Evolutionary conservation across 352 stramenopile genomes (phyloP).

Genomic region (Pythium chondricola): DNA sequence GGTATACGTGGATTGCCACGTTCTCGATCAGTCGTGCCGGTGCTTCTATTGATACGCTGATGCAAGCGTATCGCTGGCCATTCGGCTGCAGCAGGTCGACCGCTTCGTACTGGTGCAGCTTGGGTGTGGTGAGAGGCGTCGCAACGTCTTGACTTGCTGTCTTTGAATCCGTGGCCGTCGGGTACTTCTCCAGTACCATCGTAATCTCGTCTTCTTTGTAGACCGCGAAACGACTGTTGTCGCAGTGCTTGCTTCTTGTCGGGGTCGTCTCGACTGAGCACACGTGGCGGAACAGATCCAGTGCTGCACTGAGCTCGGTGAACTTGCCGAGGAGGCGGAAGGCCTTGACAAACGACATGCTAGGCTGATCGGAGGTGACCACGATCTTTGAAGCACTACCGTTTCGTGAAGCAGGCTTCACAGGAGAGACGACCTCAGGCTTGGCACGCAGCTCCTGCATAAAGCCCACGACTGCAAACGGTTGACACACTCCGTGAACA

Average conservation of each 20-base stretch:
- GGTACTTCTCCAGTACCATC: constrained; percentile 69
- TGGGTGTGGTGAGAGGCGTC: neutral
- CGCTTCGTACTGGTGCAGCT: constrained; percentile 36
- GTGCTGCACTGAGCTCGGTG: constrained; percentile 42
- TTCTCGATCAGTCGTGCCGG: constrained; percentile 33
- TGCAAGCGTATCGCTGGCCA: constrained; percentile 68
- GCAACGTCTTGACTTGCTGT: too few relatives aligned
- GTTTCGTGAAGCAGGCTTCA: neutral
- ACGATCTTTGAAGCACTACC: neutral
- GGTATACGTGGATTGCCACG: constrained; percentile 66
- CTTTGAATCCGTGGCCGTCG: constrained; percentile 7
- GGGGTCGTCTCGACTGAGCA: constrained; percentile 44
- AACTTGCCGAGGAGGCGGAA: constrained; percentile 80
- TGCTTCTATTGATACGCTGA: constrained; percentile 38
- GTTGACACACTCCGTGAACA: constrained; percentile 66
- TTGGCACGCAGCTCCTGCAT: constrained; percentile 27
- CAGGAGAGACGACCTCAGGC: too few relatives aligned
- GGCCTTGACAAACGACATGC: constrained; percentile 4
- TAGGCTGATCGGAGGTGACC: neutral
- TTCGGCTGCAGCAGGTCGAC: constrained; percentile 42
- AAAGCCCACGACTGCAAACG: constrained; percentile 66
- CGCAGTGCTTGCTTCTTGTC: constrained; percentile 13
- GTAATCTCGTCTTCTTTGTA: constrained; percentile 85
- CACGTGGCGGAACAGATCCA: constrained; percentile 64
- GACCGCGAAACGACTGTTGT: constrained; percentile 55